Conservation (phyloP, 352 stramenopile species). For the Globisporangium polare region DNA sequence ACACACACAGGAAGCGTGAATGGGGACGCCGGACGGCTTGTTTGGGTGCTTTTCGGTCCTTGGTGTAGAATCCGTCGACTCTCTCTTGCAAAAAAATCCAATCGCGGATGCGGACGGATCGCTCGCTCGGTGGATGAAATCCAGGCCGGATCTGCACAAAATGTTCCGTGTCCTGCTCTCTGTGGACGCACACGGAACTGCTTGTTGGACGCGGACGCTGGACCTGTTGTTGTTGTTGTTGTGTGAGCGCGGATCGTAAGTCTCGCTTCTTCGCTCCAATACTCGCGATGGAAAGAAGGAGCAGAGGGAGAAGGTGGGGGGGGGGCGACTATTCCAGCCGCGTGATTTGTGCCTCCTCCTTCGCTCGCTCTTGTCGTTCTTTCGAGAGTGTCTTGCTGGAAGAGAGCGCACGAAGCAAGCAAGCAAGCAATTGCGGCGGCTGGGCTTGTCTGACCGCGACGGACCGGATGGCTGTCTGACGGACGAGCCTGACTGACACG, state of each 20-base stretch:
- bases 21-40: neutral
- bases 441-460: neutral
- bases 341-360: neutral
- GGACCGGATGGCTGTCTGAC: neutral
- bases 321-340: neutral
- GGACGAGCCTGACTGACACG: neutral
- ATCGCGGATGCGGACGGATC: constrained; percentile 2
- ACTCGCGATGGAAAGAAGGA: neutral
- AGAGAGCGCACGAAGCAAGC: neutral
- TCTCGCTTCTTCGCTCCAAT: neutral
- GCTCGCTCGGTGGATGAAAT: neutral
- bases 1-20: neutral
- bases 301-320: neutral
- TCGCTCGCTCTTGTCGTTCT: neutral
- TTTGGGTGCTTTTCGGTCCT: neutral
- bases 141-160: neutral
- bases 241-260: too few species aligned
- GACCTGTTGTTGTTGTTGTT: neutral
- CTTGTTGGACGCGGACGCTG: neutral
- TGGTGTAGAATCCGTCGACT: constrained; percentile 2
- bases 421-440: too few species aligned
- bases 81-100: constrained; percentile 1
- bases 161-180: neutral
- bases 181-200: neutral
- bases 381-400: neutral